Evolutionary conservation across 495 filamentous ascomycete genomes (phyloP).

Genomic region (Hypoxylon perforatum): DNA sequence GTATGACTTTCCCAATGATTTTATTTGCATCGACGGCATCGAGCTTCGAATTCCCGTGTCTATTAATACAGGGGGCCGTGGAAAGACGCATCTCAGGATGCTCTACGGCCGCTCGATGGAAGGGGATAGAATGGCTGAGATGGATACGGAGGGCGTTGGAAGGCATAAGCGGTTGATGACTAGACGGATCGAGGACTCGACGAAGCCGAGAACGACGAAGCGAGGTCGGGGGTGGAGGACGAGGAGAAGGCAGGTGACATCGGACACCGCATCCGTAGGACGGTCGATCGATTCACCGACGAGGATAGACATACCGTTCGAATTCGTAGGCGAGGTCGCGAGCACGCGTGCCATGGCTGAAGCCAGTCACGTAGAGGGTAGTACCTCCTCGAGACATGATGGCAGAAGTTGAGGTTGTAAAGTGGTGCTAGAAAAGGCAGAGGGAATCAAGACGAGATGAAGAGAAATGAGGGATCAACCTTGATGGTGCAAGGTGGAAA

Average conservation of each 20-base stretch:
- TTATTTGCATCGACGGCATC: constrained; percentile 43
- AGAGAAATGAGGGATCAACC: constrained; percentile 13
- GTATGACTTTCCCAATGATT: constrained; percentile 45
- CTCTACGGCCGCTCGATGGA: constrained; percentile 69
- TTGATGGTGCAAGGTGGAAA: constrained; percentile 31
- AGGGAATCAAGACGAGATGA: constrained; percentile 16
- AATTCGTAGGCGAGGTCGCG: constrained; percentile 98
- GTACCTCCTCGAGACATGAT: constrained; percentile 92
- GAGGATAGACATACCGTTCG: constrained; percentile 79
- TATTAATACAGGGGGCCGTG: constrained; percentile 49
- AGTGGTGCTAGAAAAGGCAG: constrained; percentile 37
- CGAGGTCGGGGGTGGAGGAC: constrained; percentile 44
- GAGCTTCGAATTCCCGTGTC: constrained; percentile 46
- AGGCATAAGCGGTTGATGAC: constrained; percentile 53
- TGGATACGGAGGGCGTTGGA: constrained; percentile 52
- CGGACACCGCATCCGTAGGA: constrained; percentile 50
- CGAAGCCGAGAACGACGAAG: constrained; percentile 51
- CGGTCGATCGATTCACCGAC: constrained; percentile 50
- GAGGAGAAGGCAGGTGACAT: constrained; percentile 48
- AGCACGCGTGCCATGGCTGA: constrained; percentile 98
- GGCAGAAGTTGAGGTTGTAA: constrained; percentile 28
- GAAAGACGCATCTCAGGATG: constrained; percentile 46
- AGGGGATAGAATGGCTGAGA: constrained; percentile 51
- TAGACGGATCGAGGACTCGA: constrained; percentile 53
- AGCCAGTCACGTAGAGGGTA: constrained; percentile 96